These are phyloP conservation scores for Irpex sp. DNA, from an alignment of 1,284 basidiomycete species.

Conservation along the genomic window DNA sequence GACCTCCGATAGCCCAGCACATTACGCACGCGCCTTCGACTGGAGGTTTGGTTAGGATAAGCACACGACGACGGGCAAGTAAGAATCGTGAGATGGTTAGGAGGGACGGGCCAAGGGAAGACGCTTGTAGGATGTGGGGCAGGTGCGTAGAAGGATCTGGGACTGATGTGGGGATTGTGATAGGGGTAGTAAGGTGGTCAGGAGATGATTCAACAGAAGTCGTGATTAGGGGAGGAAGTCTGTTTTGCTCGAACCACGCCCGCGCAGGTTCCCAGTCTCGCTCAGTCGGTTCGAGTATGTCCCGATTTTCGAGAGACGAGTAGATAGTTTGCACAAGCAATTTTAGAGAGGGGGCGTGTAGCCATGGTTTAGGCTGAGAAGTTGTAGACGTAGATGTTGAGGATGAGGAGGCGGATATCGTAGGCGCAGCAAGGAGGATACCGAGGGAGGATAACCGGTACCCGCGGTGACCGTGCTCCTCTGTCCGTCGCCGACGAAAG, in stretches of 20 bases:
- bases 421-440: constrained; percentile 50
- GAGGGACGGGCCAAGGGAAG: constrained; percentile 65
- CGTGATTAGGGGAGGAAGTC: neutral
- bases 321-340: constrained; percentile 56
- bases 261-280: constrained; percentile 60
- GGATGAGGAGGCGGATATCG: constrained; percentile 33
- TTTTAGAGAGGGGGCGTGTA: constrained; percentile 61
- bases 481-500: constrained; percentile 62
- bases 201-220: neutral
- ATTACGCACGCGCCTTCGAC: constrained; percentile 75
- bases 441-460: constrained; percentile 75
- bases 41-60: constrained; percentile 74
- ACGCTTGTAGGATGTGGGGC: constrained; percentile 57
- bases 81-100: constrained; percentile 77
- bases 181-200: neutral
- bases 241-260: constrained; percentile 54
- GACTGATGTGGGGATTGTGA: neutral
- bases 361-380: constrained; percentile 58
- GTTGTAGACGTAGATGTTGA: neutral
- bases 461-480: constrained; percentile 70
- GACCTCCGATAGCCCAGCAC: constrained; percentile 70
- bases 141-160: constrained; percentile 40
- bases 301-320: constrained; percentile 43
- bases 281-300: constrained; percentile 47
- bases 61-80: constrained; percentile 62